Evolutionary conservation across 345 rosid genomes (phyloP), one percentile per base, ranked within the genome.

Genomic region (Excoecaria cochinchinensis): DNA sequence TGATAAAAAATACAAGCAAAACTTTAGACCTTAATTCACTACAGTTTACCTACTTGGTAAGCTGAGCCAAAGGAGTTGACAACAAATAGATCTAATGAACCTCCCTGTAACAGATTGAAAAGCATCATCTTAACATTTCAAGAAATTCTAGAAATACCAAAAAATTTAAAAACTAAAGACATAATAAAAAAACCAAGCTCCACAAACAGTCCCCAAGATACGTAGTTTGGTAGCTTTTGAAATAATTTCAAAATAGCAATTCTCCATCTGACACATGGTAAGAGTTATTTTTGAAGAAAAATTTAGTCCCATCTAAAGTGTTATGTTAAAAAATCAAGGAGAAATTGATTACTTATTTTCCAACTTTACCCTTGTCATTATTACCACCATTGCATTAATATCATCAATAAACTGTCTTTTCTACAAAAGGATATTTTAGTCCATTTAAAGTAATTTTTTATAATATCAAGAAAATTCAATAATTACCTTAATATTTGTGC

Each of bases 21-120:
- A 72, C 17, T 63, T 59, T 13, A 40, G 60, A 31, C 60, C 57
- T 53, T 31, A 76, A 69, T 51, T 57, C 51, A 59, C 47, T 53
- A 71, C 52, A 73, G 76, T 44, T 40, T 63, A 85, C 88, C 74
- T 85, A 94, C 97, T 86, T 92, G 98, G 88, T 83, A 94, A 73
- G 89, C 88, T 65, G 98, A 94, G 76, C 97, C 97, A 72, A 82
- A 94, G 69, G 97, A 92, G 86, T 94, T 94, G 59, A 94, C 89
- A 78, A 94, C 90, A 83, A 94, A 94, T 24, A 94, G 84, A 87
- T 94, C 97, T 46, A 94, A 81, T 2, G 98, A 92, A 70, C 93
- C 89, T 75, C 97, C 93, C 98, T 94, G 92, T 69, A 80, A 67
- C 21, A 56, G 53, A 75, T 72, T 76, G 24, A 76, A 76, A 17